Evolutionary conservation across 768 basidiomycete species (phyloP), one percentile per base, ranked within the genome.

Genomic region (Trametes maxima): DNA sequence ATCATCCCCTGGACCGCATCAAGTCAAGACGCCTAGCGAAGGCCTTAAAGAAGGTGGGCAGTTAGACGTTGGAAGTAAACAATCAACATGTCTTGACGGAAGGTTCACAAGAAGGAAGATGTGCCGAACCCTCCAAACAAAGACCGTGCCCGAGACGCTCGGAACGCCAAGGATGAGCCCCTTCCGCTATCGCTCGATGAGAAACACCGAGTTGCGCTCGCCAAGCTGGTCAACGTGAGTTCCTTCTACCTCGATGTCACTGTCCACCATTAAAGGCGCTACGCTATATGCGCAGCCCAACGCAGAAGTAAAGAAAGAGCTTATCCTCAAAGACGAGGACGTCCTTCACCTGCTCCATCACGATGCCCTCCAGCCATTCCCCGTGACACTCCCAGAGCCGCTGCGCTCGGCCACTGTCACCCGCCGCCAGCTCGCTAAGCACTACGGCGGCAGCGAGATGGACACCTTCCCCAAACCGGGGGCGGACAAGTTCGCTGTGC

Each of bases 381-480:
- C 66, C 0, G 68, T 76, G 44, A 43, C 68, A 0, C 66, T 77
- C n/a, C 56, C 69, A 14, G 69, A 65, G 25, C 49, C 44, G 7
- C 69, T 65, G 5, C 65, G 66, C 10, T 70, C 77, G 28, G 59
- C 66, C 24, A 71, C 70, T 2, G 72, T 77, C 6, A 61, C 67
- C 0, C 74, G 76, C 0, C 21, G 46, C 1, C 71, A 77, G 50
- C 68, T 78, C 53, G 69, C 71, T 2, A n/a, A 64, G 0, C 56
- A 59, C 2, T 80, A 75, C 57, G 79, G 77, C 16, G 78, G 79
- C 2, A 76, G 68, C 56, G 24, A 60, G 5, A 73, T 75, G 52
- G 65, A 62, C 3, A 73, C 72, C 0, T 69, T 65, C 44, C 76
- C 76, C 0, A 46, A 16, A 0, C 73, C 74, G 13, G 33, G 53